These are phyloP conservation scores for Dysphania ambrosioides DNA, from an alignment of 148 eudicot species.

Conservation along the genomic window DNA sequence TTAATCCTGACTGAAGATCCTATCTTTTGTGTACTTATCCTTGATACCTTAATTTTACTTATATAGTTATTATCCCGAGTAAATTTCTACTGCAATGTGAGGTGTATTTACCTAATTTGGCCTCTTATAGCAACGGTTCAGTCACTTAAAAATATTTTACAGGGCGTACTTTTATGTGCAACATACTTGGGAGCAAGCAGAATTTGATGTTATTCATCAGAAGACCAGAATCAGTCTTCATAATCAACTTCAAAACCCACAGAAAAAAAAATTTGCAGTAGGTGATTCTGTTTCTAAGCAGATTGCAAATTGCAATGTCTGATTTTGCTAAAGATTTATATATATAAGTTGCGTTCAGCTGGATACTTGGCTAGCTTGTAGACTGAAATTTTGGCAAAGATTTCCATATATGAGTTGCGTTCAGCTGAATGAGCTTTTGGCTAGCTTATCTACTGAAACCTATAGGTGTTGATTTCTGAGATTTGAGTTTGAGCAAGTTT, in stretches of 20 bases:
- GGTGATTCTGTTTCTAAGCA: too few species aligned
- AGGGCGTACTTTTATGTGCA: conserved; percentile 21
- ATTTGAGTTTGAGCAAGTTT: too few species aligned
- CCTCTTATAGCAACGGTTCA: neutral
- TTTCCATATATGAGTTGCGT: too few species aligned
- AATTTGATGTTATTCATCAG: conserved; percentile 76
- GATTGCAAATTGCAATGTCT: too few species aligned
- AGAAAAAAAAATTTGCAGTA: conserved; percentile 66
- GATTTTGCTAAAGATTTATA: too few species aligned
- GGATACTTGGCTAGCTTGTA: too few species aligned
- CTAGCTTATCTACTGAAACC: too few species aligned
- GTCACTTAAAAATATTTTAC: neutral
- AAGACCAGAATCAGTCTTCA: conserved; percentile 95
- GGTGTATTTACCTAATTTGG: neutral
- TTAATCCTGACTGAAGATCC: neutral
- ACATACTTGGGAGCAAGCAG: conserved; percentile 98
- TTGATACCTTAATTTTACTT: neutral
- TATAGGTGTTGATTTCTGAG: too few species aligned
- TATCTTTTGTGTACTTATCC: neutral
- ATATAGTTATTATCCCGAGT: neutral
- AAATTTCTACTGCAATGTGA: neutral
- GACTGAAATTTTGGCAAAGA: too few species aligned
- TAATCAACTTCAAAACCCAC: conserved; percentile 62
- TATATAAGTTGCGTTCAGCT: too few species aligned
- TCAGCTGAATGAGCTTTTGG: too few species aligned